Conservation (phyloP, 495 filamentous ascomycete species). For the Extremus antarcticus region DNA sequence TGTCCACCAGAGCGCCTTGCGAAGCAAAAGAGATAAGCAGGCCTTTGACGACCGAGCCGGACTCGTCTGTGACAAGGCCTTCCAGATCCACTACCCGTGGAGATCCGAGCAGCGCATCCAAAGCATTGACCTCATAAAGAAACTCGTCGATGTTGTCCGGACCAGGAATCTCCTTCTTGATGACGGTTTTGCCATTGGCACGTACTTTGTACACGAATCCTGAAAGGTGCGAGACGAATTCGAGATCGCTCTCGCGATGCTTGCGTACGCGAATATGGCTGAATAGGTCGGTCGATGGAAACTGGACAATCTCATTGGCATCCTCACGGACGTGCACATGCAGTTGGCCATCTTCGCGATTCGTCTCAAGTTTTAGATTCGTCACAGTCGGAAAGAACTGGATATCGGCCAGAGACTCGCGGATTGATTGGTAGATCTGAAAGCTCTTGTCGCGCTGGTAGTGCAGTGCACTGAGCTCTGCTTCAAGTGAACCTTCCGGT, state of each 20-base stretch:
- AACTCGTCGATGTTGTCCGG: slow-evolving; percentile 96
- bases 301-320: slow-evolving; percentile 86
- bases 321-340: slow-evolving; percentile 99
- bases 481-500: slow-evolving; percentile 70
- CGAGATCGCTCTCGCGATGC: slow-evolving; percentile 60
- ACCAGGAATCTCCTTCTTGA: slow-evolving; percentile 97
- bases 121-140: slow-evolving; percentile 92
- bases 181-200: slow-evolving; percentile 55
- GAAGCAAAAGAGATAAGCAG: slow-evolving; percentile 84
- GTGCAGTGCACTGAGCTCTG: slow-evolving; percentile 61
- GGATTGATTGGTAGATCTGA: slow-evolving; percentile 93
- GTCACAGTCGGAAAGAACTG: slow-evolving; percentile 94
- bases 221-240: slow-evolving; percentile 86
- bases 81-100: slow-evolving; percentile 77
- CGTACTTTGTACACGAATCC: slow-evolving; percentile 95
- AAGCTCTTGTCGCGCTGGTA: slow-evolving; percentile 90
- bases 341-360: slow-evolving; percentile 59
- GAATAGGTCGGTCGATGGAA: slow-evolving; percentile 64
- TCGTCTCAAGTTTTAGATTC: slow-evolving; percentile 85
- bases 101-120: slow-evolving; percentile 62
- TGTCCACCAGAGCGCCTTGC: slow-evolving; percentile 76
- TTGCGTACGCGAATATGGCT: slow-evolving; percentile 60
- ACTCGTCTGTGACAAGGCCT: slow-evolving; percentile 79
- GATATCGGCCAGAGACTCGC: slow-evolving; percentile 80
- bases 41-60: slow-evolving; percentile 66